Conservation (phyloP, 495 filamentous ascomycete genomes). For the Venustampulla echinocandica region DNA sequence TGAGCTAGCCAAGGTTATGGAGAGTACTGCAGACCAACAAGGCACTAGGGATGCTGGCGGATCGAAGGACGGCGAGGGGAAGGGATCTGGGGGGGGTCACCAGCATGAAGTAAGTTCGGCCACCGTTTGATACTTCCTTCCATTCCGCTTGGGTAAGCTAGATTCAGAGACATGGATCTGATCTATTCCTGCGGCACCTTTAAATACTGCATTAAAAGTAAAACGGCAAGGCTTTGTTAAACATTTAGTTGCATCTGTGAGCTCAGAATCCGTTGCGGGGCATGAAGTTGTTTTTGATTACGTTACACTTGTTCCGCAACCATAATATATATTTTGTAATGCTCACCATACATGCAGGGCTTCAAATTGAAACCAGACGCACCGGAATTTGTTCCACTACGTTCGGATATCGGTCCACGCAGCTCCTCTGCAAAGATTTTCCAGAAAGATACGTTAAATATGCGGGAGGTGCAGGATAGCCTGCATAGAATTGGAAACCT, state of each 20-base stretch:
- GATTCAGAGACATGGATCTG: too few relatives aligned
- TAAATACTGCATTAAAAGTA: too few relatives aligned
- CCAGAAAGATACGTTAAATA: slow-evolving; percentile 5
- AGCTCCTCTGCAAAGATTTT: not conserved
- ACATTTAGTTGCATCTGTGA: too few relatives aligned
- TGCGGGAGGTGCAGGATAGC: slow-evolving; percentile 9
- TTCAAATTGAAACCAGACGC: slow-evolving; percentile 47
- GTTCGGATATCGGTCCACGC: not conserved
- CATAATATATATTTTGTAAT: too few relatives aligned
- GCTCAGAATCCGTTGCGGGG: too few relatives aligned
- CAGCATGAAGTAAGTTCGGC: slow-evolving; percentile 17
- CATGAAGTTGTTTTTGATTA: too few relatives aligned
- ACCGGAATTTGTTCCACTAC: slow-evolving; percentile 41
- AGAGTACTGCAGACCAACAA: slow-evolving; percentile 4
- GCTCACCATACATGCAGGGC: too few relatives aligned
- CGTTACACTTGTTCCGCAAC: too few relatives aligned
- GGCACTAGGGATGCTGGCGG: not conserved
- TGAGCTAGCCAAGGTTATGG: slow-evolving; percentile 30
- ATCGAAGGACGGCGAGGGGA: not conserved
- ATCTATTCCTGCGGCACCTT: too few relatives aligned
- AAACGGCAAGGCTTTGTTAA: too few relatives aligned
- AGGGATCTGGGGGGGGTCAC: slow-evolving; percentile 12
- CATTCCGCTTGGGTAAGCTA: slow-evolving; percentile 28
- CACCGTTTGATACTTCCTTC: slow-evolving; percentile 14
- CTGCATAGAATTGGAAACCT: slow-evolving; percentile 10